Percentiles rank a stretch among this genome's conserved stretches.
phyloP scores from a whole-genome alignment of 495 filamentous ascomycete genomes.

The Trichoderma orchidacearum region DNA sequence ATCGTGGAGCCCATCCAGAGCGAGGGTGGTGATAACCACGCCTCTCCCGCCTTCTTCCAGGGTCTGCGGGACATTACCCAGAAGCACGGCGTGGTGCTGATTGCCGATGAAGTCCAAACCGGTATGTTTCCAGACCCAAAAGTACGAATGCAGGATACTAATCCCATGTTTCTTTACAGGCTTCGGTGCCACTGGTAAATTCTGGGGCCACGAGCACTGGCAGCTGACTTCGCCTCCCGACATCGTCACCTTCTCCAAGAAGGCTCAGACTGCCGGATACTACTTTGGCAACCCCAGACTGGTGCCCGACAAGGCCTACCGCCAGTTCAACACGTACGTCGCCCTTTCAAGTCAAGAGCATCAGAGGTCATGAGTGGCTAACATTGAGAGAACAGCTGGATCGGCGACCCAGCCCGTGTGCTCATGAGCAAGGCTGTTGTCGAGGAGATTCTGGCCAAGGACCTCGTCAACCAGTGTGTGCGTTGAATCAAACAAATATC shows the following conservation, averaged over 20 bases:
- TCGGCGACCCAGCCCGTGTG: conserved; percentile 88
- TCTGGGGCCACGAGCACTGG: conserved; percentile 99
- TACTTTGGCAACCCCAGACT: conserved; percentile 85
- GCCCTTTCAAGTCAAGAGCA: not conserved
- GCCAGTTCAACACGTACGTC: conserved; percentile 79
- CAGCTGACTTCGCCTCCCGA: conserved; percentile 70
- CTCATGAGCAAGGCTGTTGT: conserved; percentile 88
- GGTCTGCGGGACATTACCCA: conserved; percentile 77
- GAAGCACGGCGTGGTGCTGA: conserved; percentile 77
- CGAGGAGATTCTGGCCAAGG: conserved; percentile 68
- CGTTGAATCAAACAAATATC: not conserved
- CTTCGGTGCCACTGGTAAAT: conserved; percentile 87
- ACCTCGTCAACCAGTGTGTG: conserved; percentile 63
- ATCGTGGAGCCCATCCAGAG: conserved; percentile 95
- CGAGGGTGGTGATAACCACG: conserved; percentile 98
- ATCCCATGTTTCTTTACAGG: no score
- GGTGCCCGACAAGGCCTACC: conserved; percentile 93
- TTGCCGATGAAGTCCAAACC: conserved; percentile 97
- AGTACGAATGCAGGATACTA: not conserved
- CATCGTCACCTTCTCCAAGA: conserved; percentile 98
- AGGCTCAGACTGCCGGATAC: conserved; percentile 96
- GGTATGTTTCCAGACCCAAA: not conserved
- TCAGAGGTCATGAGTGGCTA: not conserved
- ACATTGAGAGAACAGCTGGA: conserved; percentile 40
- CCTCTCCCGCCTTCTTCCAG: conserved; percentile 83